Conservation (phyloP, 305 asterid genomes). For the Ajuga reptans region DNA sequence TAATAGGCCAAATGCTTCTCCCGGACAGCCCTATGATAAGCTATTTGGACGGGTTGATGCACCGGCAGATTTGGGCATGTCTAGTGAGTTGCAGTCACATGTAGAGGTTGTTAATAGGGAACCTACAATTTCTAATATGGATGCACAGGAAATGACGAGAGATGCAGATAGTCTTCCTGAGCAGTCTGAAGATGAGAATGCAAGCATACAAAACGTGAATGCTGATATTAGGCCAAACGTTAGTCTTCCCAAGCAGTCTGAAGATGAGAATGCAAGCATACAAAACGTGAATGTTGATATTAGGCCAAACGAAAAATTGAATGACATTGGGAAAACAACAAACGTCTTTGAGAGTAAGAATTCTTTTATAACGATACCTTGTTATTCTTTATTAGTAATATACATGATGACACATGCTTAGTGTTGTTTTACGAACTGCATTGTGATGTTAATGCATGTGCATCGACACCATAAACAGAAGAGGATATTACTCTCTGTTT, state of each 20-base stretch:
- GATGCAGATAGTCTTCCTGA: constrained; percentile 27
- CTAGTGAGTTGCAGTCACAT: constrained; percentile 33
- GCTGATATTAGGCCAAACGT: constrained; percentile 23
- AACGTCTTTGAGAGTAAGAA: constrained; percentile 27
- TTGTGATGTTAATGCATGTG: background rate
- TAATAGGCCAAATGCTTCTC: constrained; percentile 23
- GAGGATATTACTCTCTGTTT: background rate
- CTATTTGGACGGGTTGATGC: constrained; percentile 30
- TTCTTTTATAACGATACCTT: constrained; percentile 10
- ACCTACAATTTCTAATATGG: constrained; percentile 24
- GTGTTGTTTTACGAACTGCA: background rate
- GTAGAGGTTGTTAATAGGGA: constrained; percentile 25
- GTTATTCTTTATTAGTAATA: constrained; percentile 6
- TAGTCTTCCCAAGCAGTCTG: constrained; percentile 23
- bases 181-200: constrained; percentile 27
- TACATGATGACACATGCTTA: constrained; percentile 1
- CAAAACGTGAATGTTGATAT: constrained; percentile 21
- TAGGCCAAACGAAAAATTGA: constrained; percentile 31
- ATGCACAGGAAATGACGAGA: constrained; percentile 24
- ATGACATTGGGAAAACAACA: constrained; percentile 25
- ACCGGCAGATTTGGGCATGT: constrained; percentile 23
- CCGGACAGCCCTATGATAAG: constrained; percentile 27
- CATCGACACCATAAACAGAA: background rate
- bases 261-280: constrained; percentile 27
- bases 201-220: constrained; percentile 21